phyloP scores from a whole-genome alignment of 768 basidiomycete genomes.

The Mycena filopes region DNA sequence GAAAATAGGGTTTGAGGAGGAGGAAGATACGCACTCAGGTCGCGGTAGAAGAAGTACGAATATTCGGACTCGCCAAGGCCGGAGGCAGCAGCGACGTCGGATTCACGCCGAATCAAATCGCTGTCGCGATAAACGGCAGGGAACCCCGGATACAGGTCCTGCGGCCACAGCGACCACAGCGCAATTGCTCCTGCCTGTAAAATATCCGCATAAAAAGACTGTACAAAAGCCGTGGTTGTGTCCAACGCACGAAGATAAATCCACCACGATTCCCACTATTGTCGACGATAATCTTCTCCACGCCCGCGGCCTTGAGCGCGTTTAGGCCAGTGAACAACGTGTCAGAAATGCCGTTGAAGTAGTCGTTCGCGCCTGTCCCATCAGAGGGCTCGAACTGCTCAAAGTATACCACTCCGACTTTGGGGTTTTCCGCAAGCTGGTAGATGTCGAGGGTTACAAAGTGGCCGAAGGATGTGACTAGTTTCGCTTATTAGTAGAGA shows the following conservation, averaged over 20 bases:
- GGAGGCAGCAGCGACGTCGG: slow-evolving; percentile 21
- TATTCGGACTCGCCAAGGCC: slow-evolving; percentile 22
- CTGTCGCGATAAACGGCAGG: slow-evolving; percentile 25
- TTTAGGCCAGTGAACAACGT: slow-evolving; percentile 29
- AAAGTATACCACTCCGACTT: slow-evolving; percentile 35
- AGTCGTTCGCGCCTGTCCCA: slow-evolving; percentile 17
- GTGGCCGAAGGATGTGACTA: slow-evolving; percentile 32
- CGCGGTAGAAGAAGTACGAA: slow-evolving; percentile 24
- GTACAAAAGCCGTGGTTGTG: no score
- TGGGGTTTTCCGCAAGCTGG: slow-evolving; percentile 31
- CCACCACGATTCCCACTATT: slow-evolving; percentile 33
- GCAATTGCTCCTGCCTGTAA: slow-evolving; percentile 32
- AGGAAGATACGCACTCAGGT: slow-evolving; percentile 15
- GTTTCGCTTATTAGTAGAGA: background rate
- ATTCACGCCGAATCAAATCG: slow-evolving; percentile 31
- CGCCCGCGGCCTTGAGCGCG: slow-evolving; percentile 31
- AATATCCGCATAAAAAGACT: no score
- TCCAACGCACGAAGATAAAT: no score
- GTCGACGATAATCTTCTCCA: slow-evolving; percentile 30
- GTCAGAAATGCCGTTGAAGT: slow-evolving; percentile 32
- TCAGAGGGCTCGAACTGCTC: slow-evolving; percentile 32
- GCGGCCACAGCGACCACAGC: slow-evolving; percentile 10
- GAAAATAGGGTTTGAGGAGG: background rate
- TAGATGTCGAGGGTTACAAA: slow-evolving; percentile 36
- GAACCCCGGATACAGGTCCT: slow-evolving; percentile 32